A percentile compares a stretch with the other conserved stretches of the same genome.
These are phyloP conservation scores for Pseudozyma thailandica DNA, from an alignment of 1,284 basidiomycete species.

Conservation along the genomic window DNA sequence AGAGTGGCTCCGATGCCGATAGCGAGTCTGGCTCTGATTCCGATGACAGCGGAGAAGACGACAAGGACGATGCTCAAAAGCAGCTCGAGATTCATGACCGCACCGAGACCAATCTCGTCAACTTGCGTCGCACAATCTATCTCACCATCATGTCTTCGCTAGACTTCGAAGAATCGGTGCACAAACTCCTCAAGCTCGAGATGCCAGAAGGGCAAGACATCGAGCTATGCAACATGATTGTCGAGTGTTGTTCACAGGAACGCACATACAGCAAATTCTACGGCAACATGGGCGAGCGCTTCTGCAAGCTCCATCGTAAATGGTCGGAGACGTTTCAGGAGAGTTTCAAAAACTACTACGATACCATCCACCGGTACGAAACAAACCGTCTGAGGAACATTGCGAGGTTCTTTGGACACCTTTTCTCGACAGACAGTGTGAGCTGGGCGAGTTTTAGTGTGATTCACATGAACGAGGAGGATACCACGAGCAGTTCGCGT, in stretches of 20 bases:
- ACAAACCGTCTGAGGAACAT: conserved; percentile 98
- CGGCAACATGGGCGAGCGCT: conserved; percentile 92
- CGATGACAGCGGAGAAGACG: conserved; percentile 73
- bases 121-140: conserved; percentile 92
- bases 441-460: conserved; percentile 87
- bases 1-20: conserved; percentile 35
- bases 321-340: conserved; percentile 91
- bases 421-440: conserved; percentile 79
- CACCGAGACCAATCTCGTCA: conserved; percentile 94
- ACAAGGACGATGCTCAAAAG: conserved; percentile 69
- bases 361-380: conserved; percentile 97
- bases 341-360: conserved; percentile 90
- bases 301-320: conserved; percentile 91
- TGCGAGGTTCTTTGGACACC: conserved; percentile 91
- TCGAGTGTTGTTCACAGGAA: conserved; percentile 99
- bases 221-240: conserved; percentile 96
- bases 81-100: conserved; percentile 85
- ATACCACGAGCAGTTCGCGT: conserved; percentile 93
- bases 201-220: conserved; percentile 92
- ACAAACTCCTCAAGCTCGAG: conserved; percentile 94
- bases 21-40: conserved; percentile 64
- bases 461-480: conserved; percentile 95
- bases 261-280: conserved; percentile 96
- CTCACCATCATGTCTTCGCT: conserved; percentile 86
- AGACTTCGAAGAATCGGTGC: conserved; percentile 95